Evolutionary conservation across 2,329 filamentous ascomycete genomes (phyloP).

Genomic region (Cladosporium phlei): DNA sequence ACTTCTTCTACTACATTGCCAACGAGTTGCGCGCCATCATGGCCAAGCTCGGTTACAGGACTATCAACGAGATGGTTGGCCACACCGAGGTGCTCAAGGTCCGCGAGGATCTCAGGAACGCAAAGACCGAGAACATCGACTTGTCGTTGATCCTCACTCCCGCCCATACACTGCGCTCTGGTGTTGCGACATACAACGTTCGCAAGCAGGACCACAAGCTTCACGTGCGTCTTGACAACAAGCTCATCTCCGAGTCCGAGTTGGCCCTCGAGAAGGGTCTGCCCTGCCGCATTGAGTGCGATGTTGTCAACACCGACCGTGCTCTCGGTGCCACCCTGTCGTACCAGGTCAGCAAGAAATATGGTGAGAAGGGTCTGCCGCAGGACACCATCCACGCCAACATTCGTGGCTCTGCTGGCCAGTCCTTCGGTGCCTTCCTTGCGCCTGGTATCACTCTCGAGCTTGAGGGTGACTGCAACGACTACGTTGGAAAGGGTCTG

Average conservation of each 20-base stretch:
- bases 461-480: slow-evolving; percentile 91
- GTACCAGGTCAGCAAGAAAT: slow-evolving; percentile 91
- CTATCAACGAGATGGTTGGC: slow-evolving; percentile 96
- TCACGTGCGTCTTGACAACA: slow-evolving; percentile 90
- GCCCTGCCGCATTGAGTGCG: slow-evolving; percentile 88
- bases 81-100: slow-evolving; percentile 82
- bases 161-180: slow-evolving; percentile 90
- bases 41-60: slow-evolving; percentile 90
- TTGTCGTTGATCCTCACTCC: slow-evolving; percentile 88
- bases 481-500: slow-evolving; percentile 93
- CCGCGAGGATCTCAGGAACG: slow-evolving; percentile 78
- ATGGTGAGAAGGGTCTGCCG: slow-evolving; percentile 81
- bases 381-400: slow-evolving; percentile 94
- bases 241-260: slow-evolving; percentile 92
- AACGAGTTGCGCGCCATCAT: slow-evolving; percentile 96
- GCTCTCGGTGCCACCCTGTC: slow-evolving; percentile 89
- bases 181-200: slow-evolving; percentile 94
- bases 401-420: slow-evolving; percentile 91
- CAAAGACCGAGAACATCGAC: slow-evolving; percentile 90
- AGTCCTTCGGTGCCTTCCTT: slow-evolving; percentile 92
- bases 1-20: slow-evolving; percentile 97
- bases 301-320: slow-evolving; percentile 94
- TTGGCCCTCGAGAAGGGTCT: slow-evolving; percentile 90
- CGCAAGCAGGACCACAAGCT: slow-evolving; percentile 96
- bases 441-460: slow-evolving; percentile 91